Evolutionary conservation across 1,284 basidiomycete genomes (phyloP).

Genomic region (Ustilago curta): DNA sequence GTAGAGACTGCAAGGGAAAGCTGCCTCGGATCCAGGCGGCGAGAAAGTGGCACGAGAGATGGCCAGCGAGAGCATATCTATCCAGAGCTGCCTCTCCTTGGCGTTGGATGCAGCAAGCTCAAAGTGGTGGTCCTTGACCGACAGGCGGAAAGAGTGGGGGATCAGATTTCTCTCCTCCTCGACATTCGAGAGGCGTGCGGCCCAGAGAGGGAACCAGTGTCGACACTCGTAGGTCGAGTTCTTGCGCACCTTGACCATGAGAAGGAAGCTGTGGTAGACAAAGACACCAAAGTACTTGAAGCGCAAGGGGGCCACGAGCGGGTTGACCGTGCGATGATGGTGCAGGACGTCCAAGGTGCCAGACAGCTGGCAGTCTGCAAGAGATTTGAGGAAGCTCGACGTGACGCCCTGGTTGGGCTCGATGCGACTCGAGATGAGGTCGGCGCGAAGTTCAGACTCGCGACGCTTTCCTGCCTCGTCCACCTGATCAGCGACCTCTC

Average conservation of each 20-base stretch:
- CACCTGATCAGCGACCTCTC: conserved; percentile 59
- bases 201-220: conserved; percentile 66
- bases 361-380: conserved; percentile 61
- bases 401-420: conserved; percentile 56
- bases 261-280: conserved; percentile 60
- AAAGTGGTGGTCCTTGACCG: conserved; percentile 64
- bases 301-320: conserved; percentile 63
- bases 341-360: conserved; percentile 66
- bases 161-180: conserved; percentile 52
- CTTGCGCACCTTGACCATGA: conserved; percentile 67
- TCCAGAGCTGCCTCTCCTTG: conserved; percentile 63
- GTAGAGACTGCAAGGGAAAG: conserved; percentile 60
- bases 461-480: conserved; percentile 63
- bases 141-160: conserved; percentile 62
- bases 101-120: conserved; percentile 63
- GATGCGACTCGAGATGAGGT: conserved; percentile 60
- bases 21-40: conserved; percentile 43
- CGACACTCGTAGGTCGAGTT: conserved; percentile 59
- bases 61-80: conserved; percentile 53
- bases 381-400: conserved; percentile 48
- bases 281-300: conserved; percentile 67
- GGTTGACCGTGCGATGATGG: conserved; percentile 57
- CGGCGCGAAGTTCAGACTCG: conserved; percentile 60
- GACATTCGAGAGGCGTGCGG: conserved; percentile 49
- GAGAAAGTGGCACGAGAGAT: conserved; percentile 48